Evolutionary conservation across 2,329 filamentous ascomycete species (phyloP), one percentile per base, ranked within the genome.

Genomic region (Cytospora chrysosperma): DNA sequence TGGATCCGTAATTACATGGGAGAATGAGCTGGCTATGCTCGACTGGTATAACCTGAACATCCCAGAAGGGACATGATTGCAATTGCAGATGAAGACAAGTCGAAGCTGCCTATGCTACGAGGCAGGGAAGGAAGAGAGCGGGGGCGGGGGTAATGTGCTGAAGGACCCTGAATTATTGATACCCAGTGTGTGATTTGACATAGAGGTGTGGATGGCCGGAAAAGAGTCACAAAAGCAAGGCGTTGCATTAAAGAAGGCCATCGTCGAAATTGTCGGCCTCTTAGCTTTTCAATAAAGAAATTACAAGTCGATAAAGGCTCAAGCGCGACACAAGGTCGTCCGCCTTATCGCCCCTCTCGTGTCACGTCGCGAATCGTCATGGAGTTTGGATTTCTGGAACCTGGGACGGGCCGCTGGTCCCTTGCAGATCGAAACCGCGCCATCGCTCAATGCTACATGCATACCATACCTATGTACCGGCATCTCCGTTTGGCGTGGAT

Each of bases 1-100:
- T 84, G 81, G 79, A 79, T 85, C 47, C 75, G 81, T 63, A 76
- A 65, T 12, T 64, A 64, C 26, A 70, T 60, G 71, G 71, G 69
- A 69, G 19, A 27, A 54, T 10, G 37, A 37, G n/a, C 10, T 27
- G 30, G n/a, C 19, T 9, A 10, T 27, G 51, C 13, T n/a, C 9
- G 55, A 24, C 26, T 40, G 58, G 19, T 24, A 49, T 6, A 27
- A 17, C 43, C 17, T 51, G n/a, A n/a, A 28, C 50, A 21, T 4
- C 13, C n/a, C n/a, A n/a, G n/a, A 10, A 19, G 4, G 12, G 6
- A 54, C 50, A n/a, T 15, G 19, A 30, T 30, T 43, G 30, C 13
- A 27, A 43, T n/a, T 19, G 15, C 37, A 40, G 2, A 2, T 40
- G 17, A 17, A 10, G 37, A 34, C 32, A 4, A 34, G 32, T 34